Conservation (phyloP, 2,329 filamentous ascomycete genomes). For the Xylariaceae sp. region DNA sequence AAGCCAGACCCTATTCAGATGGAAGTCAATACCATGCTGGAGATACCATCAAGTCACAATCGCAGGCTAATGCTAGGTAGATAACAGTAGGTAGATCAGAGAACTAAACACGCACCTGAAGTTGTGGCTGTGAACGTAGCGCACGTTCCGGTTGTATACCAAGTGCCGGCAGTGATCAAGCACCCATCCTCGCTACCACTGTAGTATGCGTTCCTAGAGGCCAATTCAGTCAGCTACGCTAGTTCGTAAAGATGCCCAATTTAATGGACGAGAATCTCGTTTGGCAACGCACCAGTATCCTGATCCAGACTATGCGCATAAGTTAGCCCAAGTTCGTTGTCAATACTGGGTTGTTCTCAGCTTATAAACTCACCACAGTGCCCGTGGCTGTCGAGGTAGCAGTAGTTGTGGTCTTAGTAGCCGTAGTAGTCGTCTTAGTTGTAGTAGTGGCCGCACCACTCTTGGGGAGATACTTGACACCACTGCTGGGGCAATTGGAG, state of each 20-base stretch:
- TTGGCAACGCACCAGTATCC: too few relatives aligned
- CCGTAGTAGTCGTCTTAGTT: conserved; percentile 32
- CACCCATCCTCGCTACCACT: conserved; percentile 54
- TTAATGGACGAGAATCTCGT: not conserved
- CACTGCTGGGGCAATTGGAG: conserved; percentile 58
- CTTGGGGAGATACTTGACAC: conserved; percentile 65
- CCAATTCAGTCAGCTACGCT: too few relatives aligned
- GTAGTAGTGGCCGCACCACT: conserved; percentile 15
- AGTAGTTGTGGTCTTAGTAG: conserved; percentile 26
- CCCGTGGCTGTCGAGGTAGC: not conserved
- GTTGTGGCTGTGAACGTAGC: conserved; percentile 58
- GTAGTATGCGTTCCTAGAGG: conserved; percentile 43
- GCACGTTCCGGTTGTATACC: conserved; percentile 65
- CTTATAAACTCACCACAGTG: conserved; percentile 3
- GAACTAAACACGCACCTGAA: conserved; percentile 21
- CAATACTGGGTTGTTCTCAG: not conserved
- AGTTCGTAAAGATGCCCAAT: conserved; percentile 39
- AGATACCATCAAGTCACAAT: not conserved
- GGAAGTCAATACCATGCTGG: not conserved
- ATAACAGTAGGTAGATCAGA: too few relatives aligned
- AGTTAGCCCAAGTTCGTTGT: not conserved
- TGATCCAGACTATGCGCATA: too few relatives aligned
- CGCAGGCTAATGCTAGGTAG: too few relatives aligned
- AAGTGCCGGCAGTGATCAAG: conserved; percentile 62
- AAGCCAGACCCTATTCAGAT: conserved; percentile 38